Evolutionary conservation across 2,329 filamentous ascomycete species (phyloP), one percentile per base, ranked within the genome.

Genomic region (Aspergillus thermomutatus): DNA sequence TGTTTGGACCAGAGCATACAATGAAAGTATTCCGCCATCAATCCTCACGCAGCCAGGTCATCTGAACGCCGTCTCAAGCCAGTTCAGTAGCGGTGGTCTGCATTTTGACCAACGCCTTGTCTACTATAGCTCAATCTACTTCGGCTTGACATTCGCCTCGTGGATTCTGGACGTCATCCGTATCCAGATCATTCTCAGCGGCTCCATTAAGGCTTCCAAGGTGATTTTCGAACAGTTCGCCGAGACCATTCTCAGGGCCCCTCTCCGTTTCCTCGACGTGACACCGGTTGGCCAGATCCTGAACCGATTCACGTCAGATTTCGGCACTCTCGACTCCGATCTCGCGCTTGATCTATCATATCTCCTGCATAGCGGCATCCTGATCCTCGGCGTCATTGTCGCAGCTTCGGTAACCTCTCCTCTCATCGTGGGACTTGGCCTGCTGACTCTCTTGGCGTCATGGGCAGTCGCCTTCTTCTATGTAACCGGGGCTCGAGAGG

Each of bases 271-370:
- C 87, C 80, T 92, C 43, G 89, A 92, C 68, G 92, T 88, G 0
- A 86, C 90, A 0, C 90, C 90, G 0, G 78, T 91, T 1, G 90
- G 90, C 1, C 83, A 89, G 43, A 83, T 92, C 28, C 77, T 92
- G 37, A 92, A 92, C 73, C 82, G 90, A 1, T 90, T 92, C 69
- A 90, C 88, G 0, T 79, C 87, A 3, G 90, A 92, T 72, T 91
- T 92, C 71, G 84, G 86, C 62, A 81, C 86, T 31, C 82, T 92
- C 48, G 90, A 92, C 72, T 85, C 82, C 23, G 79, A 83, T 43
- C 75, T 91, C 49, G 82, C 85, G 10, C 81, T 82, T 62, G 83
- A 88, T 54, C 71, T 91, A 62, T 80, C 80, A 6, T 84, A 85
- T 63, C 80, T 85, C 41, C 75, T 84, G 19, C 82, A 82, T 64